Base-by-base conservation (phyloP, 83 land plant genomes). In the Diphasiastrum complanatum region DNA sequence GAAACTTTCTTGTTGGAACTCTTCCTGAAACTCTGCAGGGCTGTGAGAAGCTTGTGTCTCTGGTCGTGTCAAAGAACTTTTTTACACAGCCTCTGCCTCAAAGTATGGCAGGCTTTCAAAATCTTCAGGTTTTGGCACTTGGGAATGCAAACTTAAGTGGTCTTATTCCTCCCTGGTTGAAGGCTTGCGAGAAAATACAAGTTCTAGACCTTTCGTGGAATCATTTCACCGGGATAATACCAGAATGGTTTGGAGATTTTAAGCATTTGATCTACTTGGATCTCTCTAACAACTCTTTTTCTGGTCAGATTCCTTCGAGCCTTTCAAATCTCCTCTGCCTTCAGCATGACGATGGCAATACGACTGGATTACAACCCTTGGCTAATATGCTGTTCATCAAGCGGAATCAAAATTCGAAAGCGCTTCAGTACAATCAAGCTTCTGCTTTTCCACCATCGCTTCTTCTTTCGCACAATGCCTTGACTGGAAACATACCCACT, bases 401-500 rank as follows among this genome's bases (percentile, higher is more conserved):
- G 63, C 70, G 60, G 20, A 63, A 60, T 37, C 32, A 40, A 28
- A 68, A 68, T 46, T 63, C 70, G 28, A 54, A 65, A 1, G 62
- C 37, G 35, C 71, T 75, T 66, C 79, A 71, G 43, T 75, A 80
- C 69, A 77, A 74, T 38, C 74, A 78, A 41, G 61, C 81, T 32
- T 68, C 75, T 4, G 60, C 58, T 51, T 61, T 80, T 16, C 87
- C 84, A 3, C 84, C 81, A 29, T 71, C 81, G 26, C 35, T 88
- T 31, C 69, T 77, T 49, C 63, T 79, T 4, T 78, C 82, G 0
- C n/a, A 33, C 4, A 91, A 91, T 61, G 27, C 52, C 20, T 63
- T 91, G n/a, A 60, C 76, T 41, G 95, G 97, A 6, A 45, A 37
- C 6, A 72, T 87, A 14, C 97, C 97, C 14, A 11, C 59, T 0